Evolutionary conservation across 768 basidiomycete genomes (phyloP).

Genomic region (Psilocybe cyanescens): DNA sequence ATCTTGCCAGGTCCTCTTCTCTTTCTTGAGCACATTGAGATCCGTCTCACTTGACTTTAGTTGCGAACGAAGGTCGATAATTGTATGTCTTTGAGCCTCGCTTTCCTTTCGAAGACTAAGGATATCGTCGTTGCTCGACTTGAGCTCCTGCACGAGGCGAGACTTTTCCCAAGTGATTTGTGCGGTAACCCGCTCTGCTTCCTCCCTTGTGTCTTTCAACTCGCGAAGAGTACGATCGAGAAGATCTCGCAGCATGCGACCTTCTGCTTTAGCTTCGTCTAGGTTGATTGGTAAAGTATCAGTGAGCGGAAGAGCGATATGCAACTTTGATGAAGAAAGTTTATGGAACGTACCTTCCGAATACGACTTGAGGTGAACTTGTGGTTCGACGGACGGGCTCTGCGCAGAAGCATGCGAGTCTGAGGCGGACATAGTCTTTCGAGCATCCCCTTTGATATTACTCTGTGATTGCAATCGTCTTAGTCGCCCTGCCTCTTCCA

Average conservation of each 20-base stretch:
- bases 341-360: not conserved
- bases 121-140: not conserved
- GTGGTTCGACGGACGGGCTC: not conserved
- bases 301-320: not conserved
- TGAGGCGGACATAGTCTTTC: not conserved
- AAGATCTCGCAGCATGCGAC: slow-evolving; percentile 3
- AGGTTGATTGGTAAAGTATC: not conserved
- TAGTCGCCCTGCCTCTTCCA: slow-evolving; percentile 12
- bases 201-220: not conserved
- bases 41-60: slow-evolving; percentile 3
- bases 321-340: not conserved
- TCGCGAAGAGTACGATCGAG: slow-evolving; percentile 6
- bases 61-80: not conserved
- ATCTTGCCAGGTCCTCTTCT: slow-evolving; percentile 21
- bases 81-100: not conserved
- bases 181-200: not conserved
- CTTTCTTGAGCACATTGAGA: slow-evolving; percentile 7
- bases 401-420: not conserved
- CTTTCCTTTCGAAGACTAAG: not conserved
- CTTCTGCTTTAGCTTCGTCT: slow-evolving; percentile 1
- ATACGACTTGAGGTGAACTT: not conserved
- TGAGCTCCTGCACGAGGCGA: slow-evolving; percentile 1
- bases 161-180: slow-evolving; percentile 5
- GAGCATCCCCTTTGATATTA: not conserved
- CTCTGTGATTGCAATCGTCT: slow-evolving; percentile 10